Base-by-base conservation (phyloP, 768 basidiomycete genomes). In the Kondoa malvinella region DNA sequence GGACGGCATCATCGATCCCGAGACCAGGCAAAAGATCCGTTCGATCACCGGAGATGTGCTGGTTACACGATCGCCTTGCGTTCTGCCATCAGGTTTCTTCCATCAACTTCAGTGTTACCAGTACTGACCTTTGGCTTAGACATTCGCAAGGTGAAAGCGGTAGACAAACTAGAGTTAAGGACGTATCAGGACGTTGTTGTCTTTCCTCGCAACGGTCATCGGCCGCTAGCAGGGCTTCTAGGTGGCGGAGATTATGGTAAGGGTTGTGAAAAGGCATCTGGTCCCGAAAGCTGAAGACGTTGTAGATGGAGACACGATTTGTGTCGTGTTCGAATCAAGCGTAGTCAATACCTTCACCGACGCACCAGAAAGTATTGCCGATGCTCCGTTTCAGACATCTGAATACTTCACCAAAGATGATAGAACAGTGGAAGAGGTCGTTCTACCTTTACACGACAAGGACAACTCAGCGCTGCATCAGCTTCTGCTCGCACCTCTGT, bases 141-240 rank as follows among this genome's bases (percentile, higher is more conserved):
- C 61, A 32, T 63, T 21, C 61, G 61, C 12, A 63, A 63, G n/a
- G 61, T 63, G 3, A 27, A 32, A n/a, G 61, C 61, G 61, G 61
- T 63, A 16, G 15, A 63, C n/a, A 27, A 32, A 12, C 27, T 4
- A 27, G 61, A 63, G 27, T 29, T 63, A 16, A 2, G 29, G 14
- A 4, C 17, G 16, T 63, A 63, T 33, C 27, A 27, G 3, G 61
- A 63, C n/a, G 61, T 63, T 8, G 15, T 63, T 3, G 30, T 63
- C 30, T 63, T 30, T 29, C 30, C 61, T 17, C 14, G 16, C 3
- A 27, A 32, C 21, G 61, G 61, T 33, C 16, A 63, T 17, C 61
- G 30, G 16, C 12, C 61, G 3, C 30, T 63, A 4, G n/a, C n/a
- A 8, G 14, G 26, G 17, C 14, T 63, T 17, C 61, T 63, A 4